phyloP scores from a whole-genome alignment of 148 eudicot species.

The Rhododendron williamsianum region DNA sequence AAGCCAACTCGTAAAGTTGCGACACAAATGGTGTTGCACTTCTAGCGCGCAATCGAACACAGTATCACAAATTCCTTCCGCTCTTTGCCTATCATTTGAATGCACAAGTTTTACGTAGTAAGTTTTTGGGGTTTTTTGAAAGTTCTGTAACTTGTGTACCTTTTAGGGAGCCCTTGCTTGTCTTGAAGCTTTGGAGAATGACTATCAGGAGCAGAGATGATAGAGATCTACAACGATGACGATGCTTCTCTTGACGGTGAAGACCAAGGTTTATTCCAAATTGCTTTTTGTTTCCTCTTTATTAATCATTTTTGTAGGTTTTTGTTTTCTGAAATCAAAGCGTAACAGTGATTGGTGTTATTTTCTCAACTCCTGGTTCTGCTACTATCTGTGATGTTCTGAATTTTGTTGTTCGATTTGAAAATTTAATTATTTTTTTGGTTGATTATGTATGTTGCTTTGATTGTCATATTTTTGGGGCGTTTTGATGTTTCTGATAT shows the following conservation, averaged over 20 bases:
- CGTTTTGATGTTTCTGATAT: no score
- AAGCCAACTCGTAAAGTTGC: constrained; percentile 70
- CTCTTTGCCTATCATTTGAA: background rate
- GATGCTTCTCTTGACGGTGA: constrained; percentile 90
- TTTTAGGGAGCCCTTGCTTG: constrained; percentile 81
- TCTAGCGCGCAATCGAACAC: constrained; percentile 74
- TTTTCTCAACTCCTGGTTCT: background rate
- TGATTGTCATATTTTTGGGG: no score
- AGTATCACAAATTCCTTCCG: constrained; percentile 22
- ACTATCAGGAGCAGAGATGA: constrained; percentile 55
- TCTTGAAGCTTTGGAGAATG: constrained; percentile 92
- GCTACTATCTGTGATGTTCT: no score
- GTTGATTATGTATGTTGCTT: no score
- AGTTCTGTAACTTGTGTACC: background rate
- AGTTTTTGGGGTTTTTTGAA: background rate
- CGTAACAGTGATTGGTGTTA: background rate
- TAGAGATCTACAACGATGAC: constrained; percentile 60
- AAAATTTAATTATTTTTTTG: no score
- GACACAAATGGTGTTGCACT: constrained; percentile 91
- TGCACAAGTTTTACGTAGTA: background rate
- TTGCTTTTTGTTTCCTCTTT: background rate
- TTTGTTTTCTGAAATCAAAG: background rate
- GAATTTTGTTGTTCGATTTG: no score
- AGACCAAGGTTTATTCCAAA: constrained; percentile 38
- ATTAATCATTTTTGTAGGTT: background rate